phyloP scores from a whole-genome alignment of 1,139 yeast genomes.

The Hanseniaspora uvarum region DNA sequence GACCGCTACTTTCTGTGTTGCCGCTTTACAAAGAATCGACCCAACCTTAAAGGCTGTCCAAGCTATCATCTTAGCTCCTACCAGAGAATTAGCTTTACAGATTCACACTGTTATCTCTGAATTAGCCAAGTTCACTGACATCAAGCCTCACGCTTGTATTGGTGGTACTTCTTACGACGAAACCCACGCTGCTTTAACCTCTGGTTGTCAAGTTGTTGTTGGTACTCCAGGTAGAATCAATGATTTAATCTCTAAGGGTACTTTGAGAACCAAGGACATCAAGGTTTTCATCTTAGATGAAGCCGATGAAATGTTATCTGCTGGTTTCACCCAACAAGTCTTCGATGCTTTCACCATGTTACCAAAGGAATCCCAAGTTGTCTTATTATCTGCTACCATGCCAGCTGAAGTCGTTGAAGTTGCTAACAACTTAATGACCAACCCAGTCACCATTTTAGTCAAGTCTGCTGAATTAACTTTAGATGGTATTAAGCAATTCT shows the following conservation, averaged over 20 bases:
- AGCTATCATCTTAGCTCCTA: conserved; percentile 94
- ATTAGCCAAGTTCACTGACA: conserved; percentile 86
- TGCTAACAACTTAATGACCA: conserved; percentile 92
- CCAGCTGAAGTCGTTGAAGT: conserved; percentile 95
- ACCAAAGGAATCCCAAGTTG: conserved; percentile 94
- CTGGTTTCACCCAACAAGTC: conserved; percentile 96
- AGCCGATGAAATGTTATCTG: conserved; percentile 96
- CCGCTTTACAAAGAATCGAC: conserved; percentile 90
- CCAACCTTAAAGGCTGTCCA: conserved; percentile 58
- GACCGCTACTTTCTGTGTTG: conserved; percentile 97
- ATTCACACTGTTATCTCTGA: conserved; percentile 93
- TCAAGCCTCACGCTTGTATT: conserved; percentile 93
- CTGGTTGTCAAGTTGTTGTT: conserved; percentile 91
- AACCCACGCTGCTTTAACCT: conserved; percentile 83
- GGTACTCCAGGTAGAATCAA: conserved; percentile 99
- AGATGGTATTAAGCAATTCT: conserved; percentile 97
- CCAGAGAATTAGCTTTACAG: conserved; percentile 97
- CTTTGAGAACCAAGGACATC: conserved; percentile 76
- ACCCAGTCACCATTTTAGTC: conserved; percentile 93
- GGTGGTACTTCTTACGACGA: conserved; percentile 94
- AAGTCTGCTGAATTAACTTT: conserved; percentile 96
- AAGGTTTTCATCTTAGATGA: conserved; percentile 98
- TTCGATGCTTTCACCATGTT: conserved; percentile 90
- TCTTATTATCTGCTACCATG: conserved; percentile 93
- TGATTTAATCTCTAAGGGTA: conserved; percentile 94